These are phyloP conservation scores for Cladophialophora exuberans DNA, from an alignment of 2,329 filamentous ascomycete genomes.

Conservation along the genomic window DNA sequence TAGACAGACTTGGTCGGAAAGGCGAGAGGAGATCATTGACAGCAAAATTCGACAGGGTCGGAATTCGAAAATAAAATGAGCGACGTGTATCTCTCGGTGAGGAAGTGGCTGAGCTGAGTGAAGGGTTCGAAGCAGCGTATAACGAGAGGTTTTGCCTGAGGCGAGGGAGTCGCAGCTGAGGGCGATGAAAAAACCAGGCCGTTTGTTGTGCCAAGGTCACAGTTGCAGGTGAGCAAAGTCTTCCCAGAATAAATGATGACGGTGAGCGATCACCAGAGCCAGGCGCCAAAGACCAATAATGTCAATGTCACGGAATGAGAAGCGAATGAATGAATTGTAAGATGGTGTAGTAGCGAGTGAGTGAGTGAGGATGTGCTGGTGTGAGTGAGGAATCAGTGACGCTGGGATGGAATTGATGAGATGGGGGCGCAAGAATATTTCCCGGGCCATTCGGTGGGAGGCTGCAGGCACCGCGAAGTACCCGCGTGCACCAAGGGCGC, in stretches of 20 bases:
- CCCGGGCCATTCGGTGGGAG: too few species aligned
- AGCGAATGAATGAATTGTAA: slow-evolving; percentile 3
- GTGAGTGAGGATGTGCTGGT: neutral
- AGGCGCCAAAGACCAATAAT: neutral
- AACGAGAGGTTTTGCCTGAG: neutral
- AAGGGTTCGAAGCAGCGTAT: neutral
- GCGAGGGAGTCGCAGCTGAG: neutral
- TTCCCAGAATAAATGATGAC: slow-evolving; percentile 14
- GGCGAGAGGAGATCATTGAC: slow-evolving; percentile 15
- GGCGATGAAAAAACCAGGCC: too few species aligned
- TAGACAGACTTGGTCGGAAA: slow-evolving; percentile 1
- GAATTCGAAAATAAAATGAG: too few species aligned
- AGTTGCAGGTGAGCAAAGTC: neutral
- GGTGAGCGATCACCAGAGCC: neutral
- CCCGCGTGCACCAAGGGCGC: too few species aligned
- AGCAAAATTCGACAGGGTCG: neutral
- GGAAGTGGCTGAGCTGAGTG: slow-evolving; percentile 13
- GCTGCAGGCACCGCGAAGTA: too few species aligned
- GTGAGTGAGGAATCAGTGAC: neutral
- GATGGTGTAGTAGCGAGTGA: neutral
- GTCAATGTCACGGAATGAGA: neutral
- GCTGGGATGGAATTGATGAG: neutral
- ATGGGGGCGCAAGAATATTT: too few species aligned
- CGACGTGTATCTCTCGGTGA: neutral
- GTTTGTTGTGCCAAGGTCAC: too few species aligned